Evolutionary conservation across 2,329 filamentous ascomycete species (phyloP), one percentile per base, ranked within the genome.

Genomic region (Venturia effusa): DNA sequence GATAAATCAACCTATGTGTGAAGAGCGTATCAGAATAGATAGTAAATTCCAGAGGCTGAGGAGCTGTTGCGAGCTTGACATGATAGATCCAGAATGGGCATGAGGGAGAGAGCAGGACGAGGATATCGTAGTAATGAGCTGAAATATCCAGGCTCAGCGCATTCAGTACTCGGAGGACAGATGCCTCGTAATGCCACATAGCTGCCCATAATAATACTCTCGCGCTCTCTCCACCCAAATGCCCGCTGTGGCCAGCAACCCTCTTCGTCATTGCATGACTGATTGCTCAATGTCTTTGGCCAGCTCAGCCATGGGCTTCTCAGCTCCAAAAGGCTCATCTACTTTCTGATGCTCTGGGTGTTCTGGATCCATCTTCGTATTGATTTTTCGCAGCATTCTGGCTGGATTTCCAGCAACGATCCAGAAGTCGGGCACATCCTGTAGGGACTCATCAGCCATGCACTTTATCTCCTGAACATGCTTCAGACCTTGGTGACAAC

Each of bases 401-500:
- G 86, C 87, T 43, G 88, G 88, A 68, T 89, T 90, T 0, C 88
- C 88, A 22, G 79, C 86, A 0, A 85, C 85, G 15, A 87, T 80
- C 10, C 80, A 81, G 67, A 84, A 86, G 8, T 83, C 80, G 4
- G 84, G 81, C n/a, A 90, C 82, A 73, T 88, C 80, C 76, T 78
- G 60, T 19, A 7, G 11, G 37, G 11, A 30, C 6, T 3, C 2
- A 51, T 69, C 45, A 67, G 65, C 43, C 19, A 59, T 19, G 17
- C 17, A 37, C 13, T 32, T 51, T 59, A 17, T 34, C 22, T 59
- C 1, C 19, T 59, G 48, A 62, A 41, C 43, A 57, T 51, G 61
- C 24, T 54, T 60, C 69, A 61, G 66, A 81, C 81, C 77, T 88
- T 94, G 1, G 89, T 94, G 30, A 96, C 90, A 4, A 95, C 89